Percentiles rank a stretch among this genome's conserved stretches.
These are phyloP conservation scores for Capronia epimyces DNA, from an alignment of 2,329 filamentous ascomycete genomes.

Conservation along the genomic window DNA sequence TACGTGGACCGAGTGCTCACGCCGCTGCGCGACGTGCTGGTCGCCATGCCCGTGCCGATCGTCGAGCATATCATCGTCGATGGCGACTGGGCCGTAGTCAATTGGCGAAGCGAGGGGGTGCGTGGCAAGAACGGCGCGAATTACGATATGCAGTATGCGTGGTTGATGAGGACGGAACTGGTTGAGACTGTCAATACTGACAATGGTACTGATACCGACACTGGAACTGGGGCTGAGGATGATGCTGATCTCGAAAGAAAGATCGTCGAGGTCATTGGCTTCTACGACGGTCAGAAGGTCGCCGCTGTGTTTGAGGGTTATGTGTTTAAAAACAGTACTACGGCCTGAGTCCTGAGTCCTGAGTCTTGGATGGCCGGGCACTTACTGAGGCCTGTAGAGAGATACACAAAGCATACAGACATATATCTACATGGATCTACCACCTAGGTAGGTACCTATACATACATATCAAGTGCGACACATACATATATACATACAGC, in stretches of 20 bases:
- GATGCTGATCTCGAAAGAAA: constrained; percentile 4
- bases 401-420: too few relatives aligned
- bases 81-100: constrained; percentile 14
- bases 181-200: too few relatives aligned
- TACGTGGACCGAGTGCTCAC: constrained; percentile 18
- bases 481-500: too few relatives aligned
- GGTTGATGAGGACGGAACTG: constrained; percentile 15
- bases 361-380: too few relatives aligned
- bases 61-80: constrained; percentile 19
- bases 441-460: too few relatives aligned
- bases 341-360: too few relatives aligned
- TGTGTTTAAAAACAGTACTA: constrained; percentile 10
- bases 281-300: constrained; percentile 19
- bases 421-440: too few relatives aligned
- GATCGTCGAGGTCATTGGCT: constrained; percentile 19
- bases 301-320: constrained; percentile 17
- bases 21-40: constrained; percentile 15
- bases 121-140: constrained; percentile 17
- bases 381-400: too few relatives aligned
- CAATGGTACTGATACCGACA: too few relatives aligned
- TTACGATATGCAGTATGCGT: constrained; percentile 21
- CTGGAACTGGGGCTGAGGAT: neutral
- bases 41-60: constrained; percentile 14
- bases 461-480: too few relatives aligned
- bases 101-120: constrained; percentile 16